A percentile compares a stretch with the other conserved stretches of the same genome.
Evolutionary conservation across 1,284 basidiomycete species (phyloP).

Genomic region (Ceratobasidium sp.): DNA sequence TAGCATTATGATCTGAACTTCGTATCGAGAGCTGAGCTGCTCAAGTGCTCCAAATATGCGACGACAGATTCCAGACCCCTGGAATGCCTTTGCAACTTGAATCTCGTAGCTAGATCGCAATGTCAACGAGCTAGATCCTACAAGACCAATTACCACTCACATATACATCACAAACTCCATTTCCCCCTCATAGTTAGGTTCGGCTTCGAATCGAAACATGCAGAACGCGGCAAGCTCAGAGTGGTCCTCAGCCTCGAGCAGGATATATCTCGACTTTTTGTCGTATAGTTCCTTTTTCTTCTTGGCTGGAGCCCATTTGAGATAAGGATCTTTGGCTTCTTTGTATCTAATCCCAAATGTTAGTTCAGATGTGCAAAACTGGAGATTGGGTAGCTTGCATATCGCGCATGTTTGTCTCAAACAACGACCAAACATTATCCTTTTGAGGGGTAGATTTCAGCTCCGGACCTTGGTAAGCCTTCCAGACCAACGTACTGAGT

Average conservation of each 20-base stretch:
- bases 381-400: background rate
- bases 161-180: constrained; percentile 29
- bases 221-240: constrained; percentile 27
- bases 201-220: constrained; percentile 31
- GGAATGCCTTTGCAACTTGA: constrained; percentile 7
- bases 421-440: constrained; percentile 22
- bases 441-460: constrained; percentile 9
- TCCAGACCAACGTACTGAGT: constrained; percentile 11
- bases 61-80: constrained; percentile 14
- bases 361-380: background rate
- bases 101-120: constrained; percentile 15
- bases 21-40: constrained; percentile 2
- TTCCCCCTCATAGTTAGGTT: constrained; percentile 1
- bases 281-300: constrained; percentile 29
- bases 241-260: constrained; percentile 17
- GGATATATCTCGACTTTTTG: constrained; percentile 11
- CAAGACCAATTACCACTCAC: background rate
- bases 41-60: constrained; percentile 31
- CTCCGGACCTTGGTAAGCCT: constrained; percentile 8
- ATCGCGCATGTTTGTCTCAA: constrained; percentile 34
- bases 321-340: constrained; percentile 16
- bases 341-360: background rate
- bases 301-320: constrained; percentile 18
- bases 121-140: background rate
- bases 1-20: constrained; percentile 24